Percentiles rank a stretch among this genome's conserved stretches.
Evolutionary conservation across 352 stramenopile genomes (phyloP).

Genomic region (Globisporangium megalacanthum): DNA sequence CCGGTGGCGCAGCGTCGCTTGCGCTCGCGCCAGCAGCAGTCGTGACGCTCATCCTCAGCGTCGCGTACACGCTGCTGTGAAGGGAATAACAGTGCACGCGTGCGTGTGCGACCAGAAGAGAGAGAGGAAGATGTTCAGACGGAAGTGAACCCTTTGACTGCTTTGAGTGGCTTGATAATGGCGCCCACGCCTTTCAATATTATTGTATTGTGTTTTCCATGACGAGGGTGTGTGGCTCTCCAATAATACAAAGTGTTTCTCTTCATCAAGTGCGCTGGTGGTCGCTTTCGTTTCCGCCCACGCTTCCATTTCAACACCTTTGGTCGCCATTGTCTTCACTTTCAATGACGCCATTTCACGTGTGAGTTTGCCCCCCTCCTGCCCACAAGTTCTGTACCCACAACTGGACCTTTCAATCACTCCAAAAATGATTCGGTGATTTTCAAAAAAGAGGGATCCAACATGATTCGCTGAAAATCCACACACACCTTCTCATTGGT

Average conservation of each 20-base stretch:
- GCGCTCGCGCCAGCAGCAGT: slow-evolving; percentile 5
- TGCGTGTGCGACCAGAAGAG: neutral
- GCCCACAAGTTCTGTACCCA: neutral
- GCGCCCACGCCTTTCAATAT: too few relatives aligned
- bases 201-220: too few relatives aligned
- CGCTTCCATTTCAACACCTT: neutral
- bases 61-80: slow-evolving; percentile 10
- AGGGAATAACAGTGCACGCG: neutral
- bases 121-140: too few relatives aligned
- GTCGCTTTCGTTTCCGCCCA: too few relatives aligned
- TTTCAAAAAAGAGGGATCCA: neutral
- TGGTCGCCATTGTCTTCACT: neutral
- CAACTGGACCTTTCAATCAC: neutral
- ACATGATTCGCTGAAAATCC: neutral
- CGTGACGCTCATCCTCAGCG: neutral
- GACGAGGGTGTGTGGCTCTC: too few relatives aligned
- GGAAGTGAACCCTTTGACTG: neutral
- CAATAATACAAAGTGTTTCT: too few relatives aligned
- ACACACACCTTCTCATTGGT: too few relatives aligned
- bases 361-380: neutral
- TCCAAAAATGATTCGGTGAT: neutral
- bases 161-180: too few relatives aligned
- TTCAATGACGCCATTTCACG: neutral
- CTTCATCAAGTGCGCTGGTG: too few relatives aligned
- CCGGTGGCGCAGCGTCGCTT: neutral